These are phyloP conservation scores for Phyllosticta capitalensis DNA, from an alignment of 2,329 filamentous ascomycete genomes.

Conservation along the genomic window DNA sequence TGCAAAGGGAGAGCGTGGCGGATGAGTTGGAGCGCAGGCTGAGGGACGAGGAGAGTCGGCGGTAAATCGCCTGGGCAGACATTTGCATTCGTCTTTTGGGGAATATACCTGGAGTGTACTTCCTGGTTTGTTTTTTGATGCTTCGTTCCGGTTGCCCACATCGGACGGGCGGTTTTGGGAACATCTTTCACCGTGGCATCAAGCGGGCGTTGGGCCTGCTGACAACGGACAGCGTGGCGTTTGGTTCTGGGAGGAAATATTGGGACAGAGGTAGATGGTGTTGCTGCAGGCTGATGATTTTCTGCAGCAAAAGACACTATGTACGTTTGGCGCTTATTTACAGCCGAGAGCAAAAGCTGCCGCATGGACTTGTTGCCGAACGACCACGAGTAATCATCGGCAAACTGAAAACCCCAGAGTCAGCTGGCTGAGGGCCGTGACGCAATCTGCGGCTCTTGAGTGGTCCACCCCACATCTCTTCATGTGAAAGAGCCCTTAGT, in stretches of 20 bases:
- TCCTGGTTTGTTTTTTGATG: neutral
- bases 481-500: constrained; percentile 17
- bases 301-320: neutral
- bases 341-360: neutral
- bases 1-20: constrained; percentile 70
- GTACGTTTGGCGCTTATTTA: neutral
- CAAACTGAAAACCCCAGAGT: neutral
- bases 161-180: neutral
- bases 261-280: neutral
- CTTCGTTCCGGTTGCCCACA: neutral
- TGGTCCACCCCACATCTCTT: neutral
- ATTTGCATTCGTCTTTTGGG: neutral
- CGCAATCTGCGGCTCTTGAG: neutral
- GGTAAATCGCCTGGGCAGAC: neutral
- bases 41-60: constrained; percentile 16
- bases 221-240: constrained; percentile 20
- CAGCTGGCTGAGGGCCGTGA: neutral
- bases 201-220: constrained; percentile 11
- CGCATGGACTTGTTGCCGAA: constrained; percentile 1
- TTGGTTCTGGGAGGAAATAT: constrained; percentile 7
- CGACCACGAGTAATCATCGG: neutral
- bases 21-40: constrained; percentile 55
- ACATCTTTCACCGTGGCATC: neutral
- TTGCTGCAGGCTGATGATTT: neutral
- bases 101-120: neutral